These are phyloP conservation scores for Erodium moschatum DNA, from an alignment of 441 rosid species.

Conservation along the genomic window DNA sequence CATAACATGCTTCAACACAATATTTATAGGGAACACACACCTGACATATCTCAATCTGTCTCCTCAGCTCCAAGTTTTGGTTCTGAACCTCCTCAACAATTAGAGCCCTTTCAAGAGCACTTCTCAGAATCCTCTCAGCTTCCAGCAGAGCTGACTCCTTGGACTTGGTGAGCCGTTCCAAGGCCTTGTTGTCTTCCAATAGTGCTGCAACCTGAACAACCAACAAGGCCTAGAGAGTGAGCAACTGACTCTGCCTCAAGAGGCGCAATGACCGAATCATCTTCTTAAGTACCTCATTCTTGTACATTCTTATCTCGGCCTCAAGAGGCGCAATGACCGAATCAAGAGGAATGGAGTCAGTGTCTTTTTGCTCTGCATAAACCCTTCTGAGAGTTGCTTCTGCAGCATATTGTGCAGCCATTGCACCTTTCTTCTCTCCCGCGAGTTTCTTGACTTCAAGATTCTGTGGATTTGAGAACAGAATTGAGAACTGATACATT, in stretches of 20 bases:
- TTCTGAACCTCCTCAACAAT: conserved; percentile 92
- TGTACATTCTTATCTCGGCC: conserved; percentile 65
- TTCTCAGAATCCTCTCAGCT: conserved; percentile 70
- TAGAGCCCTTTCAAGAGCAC: conserved; percentile 77
- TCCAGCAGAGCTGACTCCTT: conserved; percentile 82
- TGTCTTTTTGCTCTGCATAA: conserved; percentile 53
- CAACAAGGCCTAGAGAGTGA: not conserved
- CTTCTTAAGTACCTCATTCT: conserved; percentile 42
- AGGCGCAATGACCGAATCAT: no score
- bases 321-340: conserved; percentile 78
- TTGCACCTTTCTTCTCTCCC: conserved; percentile 65
- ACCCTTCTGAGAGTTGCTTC: conserved; percentile 79
- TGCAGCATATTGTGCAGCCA: conserved; percentile 78
- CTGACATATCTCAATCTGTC: conserved; percentile 86
- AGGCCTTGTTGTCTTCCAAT: conserved; percentile 82
- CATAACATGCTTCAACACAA: not conserved
- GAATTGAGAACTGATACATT: not conserved
- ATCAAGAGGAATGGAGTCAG: conserved; percentile 48
- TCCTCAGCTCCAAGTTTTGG: conserved; percentile 65
- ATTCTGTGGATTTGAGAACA: conserved; percentile 39
- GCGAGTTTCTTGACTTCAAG: conserved; percentile 59
- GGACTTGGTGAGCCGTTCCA: conserved; percentile 86
- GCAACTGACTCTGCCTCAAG: no score
- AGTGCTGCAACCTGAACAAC: conserved; percentile 44
- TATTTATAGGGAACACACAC: conserved; percentile 22